These are phyloP conservation scores for Beauveria rudraprayagi DNA, from an alignment of 2,329 filamentous ascomycete genomes.

Conservation along the genomic window DNA sequence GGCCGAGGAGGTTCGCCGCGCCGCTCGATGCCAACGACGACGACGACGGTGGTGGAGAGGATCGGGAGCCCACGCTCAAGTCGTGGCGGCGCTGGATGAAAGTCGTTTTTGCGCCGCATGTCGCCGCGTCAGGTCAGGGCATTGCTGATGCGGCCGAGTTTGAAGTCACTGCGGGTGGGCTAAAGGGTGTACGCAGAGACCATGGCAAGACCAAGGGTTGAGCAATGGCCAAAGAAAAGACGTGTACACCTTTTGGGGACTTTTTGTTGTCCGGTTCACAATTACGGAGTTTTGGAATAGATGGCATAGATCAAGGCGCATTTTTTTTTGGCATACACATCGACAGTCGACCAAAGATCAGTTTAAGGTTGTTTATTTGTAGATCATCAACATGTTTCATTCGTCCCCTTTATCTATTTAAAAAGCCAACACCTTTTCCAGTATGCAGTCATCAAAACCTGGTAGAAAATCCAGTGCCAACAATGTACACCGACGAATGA, in stretches of 20 bases:
- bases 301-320: background rate
- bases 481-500: conserved; percentile 12
- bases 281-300: background rate
- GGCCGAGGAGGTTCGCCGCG: conserved; percentile 27
- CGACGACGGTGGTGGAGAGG: conserved; percentile 36
- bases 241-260: background rate
- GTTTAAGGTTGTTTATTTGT: background rate
- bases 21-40: conserved; percentile 25
- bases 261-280: background rate
- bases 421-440: conserved; percentile 3
- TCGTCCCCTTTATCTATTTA: background rate
- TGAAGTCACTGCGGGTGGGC: conserved; percentile 63
- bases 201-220: background rate
- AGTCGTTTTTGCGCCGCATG: conserved; percentile 82
- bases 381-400: background rate
- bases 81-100: conserved; percentile 73
- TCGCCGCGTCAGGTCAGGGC: conserved; percentile 41
- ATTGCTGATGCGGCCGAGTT: conserved; percentile 55
- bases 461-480: background rate
- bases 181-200: conserved; percentile 27
- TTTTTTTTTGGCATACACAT: background rate
- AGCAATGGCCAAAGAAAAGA: background rate
- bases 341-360: background rate
- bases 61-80: conserved; percentile 37
- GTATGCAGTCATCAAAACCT: background rate